Evolutionary conservation across 495 filamentous ascomycete species (phyloP).

Genomic region (Daldinia caldariorum): DNA sequence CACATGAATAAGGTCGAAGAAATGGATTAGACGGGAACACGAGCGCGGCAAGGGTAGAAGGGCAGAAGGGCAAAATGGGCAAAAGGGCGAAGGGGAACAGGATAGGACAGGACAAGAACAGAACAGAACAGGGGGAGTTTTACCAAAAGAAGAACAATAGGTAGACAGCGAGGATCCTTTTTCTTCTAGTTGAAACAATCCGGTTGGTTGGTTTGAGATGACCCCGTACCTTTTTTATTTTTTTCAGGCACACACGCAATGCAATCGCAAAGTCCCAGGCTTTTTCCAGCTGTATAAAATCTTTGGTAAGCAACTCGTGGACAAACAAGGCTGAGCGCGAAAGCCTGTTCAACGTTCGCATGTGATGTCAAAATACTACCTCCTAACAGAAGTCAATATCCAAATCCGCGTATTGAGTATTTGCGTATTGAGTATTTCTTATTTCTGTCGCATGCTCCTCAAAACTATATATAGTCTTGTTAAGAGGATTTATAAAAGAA

Average conservation of each 20-base stretch:
- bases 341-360: conserved; percentile 25
- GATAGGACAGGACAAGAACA: conserved; percentile 1
- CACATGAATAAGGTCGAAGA: conserved; percentile 33
- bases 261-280: no score
- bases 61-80: background rate
- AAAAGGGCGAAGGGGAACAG: conserved; percentile 1
- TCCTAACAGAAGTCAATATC: conserved; percentile 19
- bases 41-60: conserved; percentile 32
- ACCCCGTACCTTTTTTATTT: conserved; percentile 29
- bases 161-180: conserved; percentile 20
- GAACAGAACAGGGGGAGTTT: conserved; percentile 16
- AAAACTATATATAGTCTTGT: conserved; percentile 20
- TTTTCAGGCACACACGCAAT: conserved; percentile 23
- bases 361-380: conserved; percentile 27
- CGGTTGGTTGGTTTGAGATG: conserved; percentile 21
- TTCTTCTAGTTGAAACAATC: conserved; percentile 35
- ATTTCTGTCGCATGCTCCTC: conserved; percentile 27
- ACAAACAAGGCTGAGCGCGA: conserved; percentile 38
- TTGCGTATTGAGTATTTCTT: conserved; percentile 14
- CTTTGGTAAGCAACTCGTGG: conserved; percentile 31
- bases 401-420: conserved; percentile 22
- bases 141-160: conserved; percentile 19
- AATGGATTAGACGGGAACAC: conserved; percentile 28
- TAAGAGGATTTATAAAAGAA: conserved; percentile 1
- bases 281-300: conserved; percentile 16